These are phyloP conservation scores for Phytophthora meadii DNA, from an alignment of 352 stramenopile genomes.

Conservation along the genomic window DNA sequence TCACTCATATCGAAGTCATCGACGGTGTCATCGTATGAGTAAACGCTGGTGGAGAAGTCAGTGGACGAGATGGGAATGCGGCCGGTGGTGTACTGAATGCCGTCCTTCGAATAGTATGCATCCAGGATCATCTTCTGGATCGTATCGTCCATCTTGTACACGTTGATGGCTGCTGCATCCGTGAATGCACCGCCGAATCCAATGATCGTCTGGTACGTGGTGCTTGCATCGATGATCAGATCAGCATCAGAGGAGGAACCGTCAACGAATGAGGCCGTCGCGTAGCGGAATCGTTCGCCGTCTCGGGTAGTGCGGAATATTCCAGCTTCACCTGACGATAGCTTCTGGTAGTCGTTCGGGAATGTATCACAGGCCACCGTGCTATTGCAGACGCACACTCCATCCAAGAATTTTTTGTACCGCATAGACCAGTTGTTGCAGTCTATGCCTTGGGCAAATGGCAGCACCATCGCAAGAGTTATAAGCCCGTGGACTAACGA, in stretches of 20 bases:
- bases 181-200: conserved; percentile 89
- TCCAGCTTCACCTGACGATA: conserved; percentile 38
- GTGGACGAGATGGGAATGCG: conserved; percentile 79
- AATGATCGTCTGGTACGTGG: conserved; percentile 68
- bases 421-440: conserved; percentile 49
- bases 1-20: conserved; percentile 54
- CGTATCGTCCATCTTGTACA: conserved; percentile 59
- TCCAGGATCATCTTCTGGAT: conserved; percentile 69
- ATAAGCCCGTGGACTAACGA: neutral
- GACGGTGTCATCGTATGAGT: conserved; percentile 49
- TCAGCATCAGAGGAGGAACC: conserved; percentile 25
- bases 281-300: conserved; percentile 59
- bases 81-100: conserved; percentile 74
- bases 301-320: conserved; percentile 56
- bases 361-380: conserved; percentile 46
- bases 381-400: conserved; percentile 64
- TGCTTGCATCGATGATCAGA: conserved; percentile 43
- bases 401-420: conserved; percentile 52
- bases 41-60: conserved; percentile 77
- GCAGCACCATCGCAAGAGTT: neutral
- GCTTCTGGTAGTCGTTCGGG: conserved; percentile 38
- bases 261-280: conserved; percentile 27
- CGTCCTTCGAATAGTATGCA: conserved; percentile 66
- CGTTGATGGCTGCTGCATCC: conserved; percentile 74
- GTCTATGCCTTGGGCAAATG: conserved; percentile 10